phyloP scores from a whole-genome alignment of 2,329 filamentous ascomycete species.

The Malbranchea cinnamomea region DNA sequence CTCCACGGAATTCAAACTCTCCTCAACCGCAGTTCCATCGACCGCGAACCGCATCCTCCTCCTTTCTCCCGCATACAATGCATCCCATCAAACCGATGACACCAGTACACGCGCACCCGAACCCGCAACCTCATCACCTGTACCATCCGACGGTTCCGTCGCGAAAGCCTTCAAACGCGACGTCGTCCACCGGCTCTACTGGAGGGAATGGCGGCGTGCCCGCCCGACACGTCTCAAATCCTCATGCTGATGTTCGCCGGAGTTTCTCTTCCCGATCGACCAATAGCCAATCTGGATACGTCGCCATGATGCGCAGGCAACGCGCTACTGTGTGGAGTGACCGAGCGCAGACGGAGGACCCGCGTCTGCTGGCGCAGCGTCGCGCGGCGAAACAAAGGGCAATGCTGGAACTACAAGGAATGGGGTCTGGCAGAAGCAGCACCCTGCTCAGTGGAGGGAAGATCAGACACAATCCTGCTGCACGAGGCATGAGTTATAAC shows the following conservation, averaged over 20 bases:
- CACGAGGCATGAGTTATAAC: conserved; percentile 64
- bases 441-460: conserved; percentile 57
- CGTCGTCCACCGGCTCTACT: conserved; percentile 26
- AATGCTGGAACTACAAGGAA: conserved; percentile 64
- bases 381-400: conserved; percentile 77
- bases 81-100: conserved; percentile 6
- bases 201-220: conserved; percentile 15
- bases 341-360: conserved; percentile 81
- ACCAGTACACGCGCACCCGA: conserved; percentile 6
- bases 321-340: conserved; percentile 99
- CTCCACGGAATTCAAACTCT: conserved; percentile 1
- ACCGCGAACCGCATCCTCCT: conserved; percentile 8
- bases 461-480: conserved; percentile 77
- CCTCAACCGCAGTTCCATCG: conserved; percentile 7
- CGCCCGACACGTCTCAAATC: conserved; percentile 17
- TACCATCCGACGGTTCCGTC: conserved; percentile 8
- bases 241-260: conserved; percentile 38
- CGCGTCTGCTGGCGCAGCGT: conserved; percentile 66
- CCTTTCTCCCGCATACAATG: conserved; percentile 8
- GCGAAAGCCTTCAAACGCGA: conserved; percentile 25
- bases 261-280: conserved; percentile 70
- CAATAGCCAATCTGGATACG: conserved; percentile 59
- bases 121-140: conserved; percentile 4
- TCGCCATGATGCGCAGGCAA: conserved; percentile 88
- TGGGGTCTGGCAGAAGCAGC: conserved; percentile 41